A percentile compares a stretch with the other conserved stretches of the same genome.
These are phyloP conservation scores for Coemansia sp. DNA, from an alignment of 192 early-diverging fungal genomes.

Conservation along the genomic window DNA sequence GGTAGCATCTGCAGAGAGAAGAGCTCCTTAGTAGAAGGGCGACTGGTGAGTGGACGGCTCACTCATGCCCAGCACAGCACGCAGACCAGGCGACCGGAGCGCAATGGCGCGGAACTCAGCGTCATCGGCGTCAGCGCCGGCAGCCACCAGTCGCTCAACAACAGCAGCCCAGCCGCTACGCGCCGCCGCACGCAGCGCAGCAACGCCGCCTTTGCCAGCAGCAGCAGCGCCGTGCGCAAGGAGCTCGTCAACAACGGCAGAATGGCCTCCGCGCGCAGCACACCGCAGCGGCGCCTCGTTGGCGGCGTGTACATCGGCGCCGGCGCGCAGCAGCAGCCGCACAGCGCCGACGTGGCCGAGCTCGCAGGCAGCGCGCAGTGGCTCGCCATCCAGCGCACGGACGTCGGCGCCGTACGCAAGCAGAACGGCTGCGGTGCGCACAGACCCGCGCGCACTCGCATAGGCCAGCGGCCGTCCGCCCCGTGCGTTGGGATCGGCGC, in stretches of 20 bases:
- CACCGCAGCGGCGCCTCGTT: constrained; percentile 21
- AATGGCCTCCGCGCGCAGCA: constrained; percentile 38
- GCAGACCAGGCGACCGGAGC: constrained; percentile 26
- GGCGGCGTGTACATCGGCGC: constrained; percentile 25
- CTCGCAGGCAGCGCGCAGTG: constrained; percentile 34
- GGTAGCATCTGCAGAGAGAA: too few species aligned
- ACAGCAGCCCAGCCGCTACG: constrained; percentile 43
- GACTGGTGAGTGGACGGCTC: neutral
- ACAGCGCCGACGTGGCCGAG: constrained; percentile 26
- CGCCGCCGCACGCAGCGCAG: constrained; percentile 43
- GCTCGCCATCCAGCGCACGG: constrained; percentile 25
- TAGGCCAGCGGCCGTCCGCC: constrained; percentile 34
- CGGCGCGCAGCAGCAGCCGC: constrained; percentile 24
- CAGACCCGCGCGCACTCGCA: constrained; percentile 29
- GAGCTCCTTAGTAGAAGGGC: neutral
- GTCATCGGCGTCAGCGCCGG: constrained; percentile 38
- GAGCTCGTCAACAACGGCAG: constrained; percentile 20
- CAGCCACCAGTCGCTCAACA: constrained; percentile 32
- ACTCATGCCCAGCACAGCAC: constrained; percentile 18
- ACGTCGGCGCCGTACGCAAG: constrained; percentile 29
- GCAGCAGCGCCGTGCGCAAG: constrained; percentile 27
- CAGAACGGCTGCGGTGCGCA: constrained; percentile 27
- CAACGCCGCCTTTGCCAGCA: constrained; percentile 14
- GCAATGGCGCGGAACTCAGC: constrained; percentile 34
- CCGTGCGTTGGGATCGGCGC: constrained; percentile 32